Evolutionary conservation across 2,329 filamentous ascomycete species (phyloP).

Genomic region (Clonostachys rhizophaga): DNA sequence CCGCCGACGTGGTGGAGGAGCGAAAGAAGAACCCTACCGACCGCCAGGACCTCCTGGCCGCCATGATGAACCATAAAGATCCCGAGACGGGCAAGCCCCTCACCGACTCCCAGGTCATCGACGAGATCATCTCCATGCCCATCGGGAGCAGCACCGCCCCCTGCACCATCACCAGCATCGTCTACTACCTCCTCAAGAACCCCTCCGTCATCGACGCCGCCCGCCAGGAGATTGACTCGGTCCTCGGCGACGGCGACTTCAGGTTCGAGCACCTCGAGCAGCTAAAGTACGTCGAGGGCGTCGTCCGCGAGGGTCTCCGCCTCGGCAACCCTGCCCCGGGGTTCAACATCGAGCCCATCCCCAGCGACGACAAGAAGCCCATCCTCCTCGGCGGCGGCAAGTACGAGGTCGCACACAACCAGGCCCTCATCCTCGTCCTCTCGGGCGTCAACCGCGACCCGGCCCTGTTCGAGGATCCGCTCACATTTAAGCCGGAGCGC

Average conservation of each 20-base stretch:
- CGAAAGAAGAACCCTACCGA: constrained; percentile 48
- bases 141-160: constrained; percentile 50
- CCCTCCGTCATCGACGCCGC: constrained; percentile 41
- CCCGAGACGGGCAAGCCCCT: constrained; percentile 55
- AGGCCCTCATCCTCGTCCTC: constrained; percentile 42
- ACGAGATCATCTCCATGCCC: constrained; percentile 66
- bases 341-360: constrained; percentile 47
- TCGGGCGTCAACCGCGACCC: constrained; percentile 45
- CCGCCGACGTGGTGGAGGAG: constrained; percentile 49
- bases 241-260: constrained; percentile 40
- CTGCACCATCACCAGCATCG: constrained; percentile 34
- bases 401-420: constrained; percentile 42
- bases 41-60: constrained; percentile 54
- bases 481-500: constrained; percentile 39
- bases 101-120: constrained; percentile 55
- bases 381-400: constrained; percentile 41
- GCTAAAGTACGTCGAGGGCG: constrained; percentile 47
- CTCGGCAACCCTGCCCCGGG: constrained; percentile 48
- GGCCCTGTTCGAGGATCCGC: constrained; percentile 38
- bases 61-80: constrained; percentile 54
- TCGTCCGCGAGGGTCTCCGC: constrained; percentile 49
- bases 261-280: constrained; percentile 40
- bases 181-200: constrained; percentile 47
- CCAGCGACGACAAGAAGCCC: constrained; percentile 31
- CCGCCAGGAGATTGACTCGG: constrained; percentile 46